Percentiles rank a stretch among this genome's conserved stretches.
Conservation (phyloP, 2,329 filamentous ascomycete species). For the Diaporthe destruens region DNA sequence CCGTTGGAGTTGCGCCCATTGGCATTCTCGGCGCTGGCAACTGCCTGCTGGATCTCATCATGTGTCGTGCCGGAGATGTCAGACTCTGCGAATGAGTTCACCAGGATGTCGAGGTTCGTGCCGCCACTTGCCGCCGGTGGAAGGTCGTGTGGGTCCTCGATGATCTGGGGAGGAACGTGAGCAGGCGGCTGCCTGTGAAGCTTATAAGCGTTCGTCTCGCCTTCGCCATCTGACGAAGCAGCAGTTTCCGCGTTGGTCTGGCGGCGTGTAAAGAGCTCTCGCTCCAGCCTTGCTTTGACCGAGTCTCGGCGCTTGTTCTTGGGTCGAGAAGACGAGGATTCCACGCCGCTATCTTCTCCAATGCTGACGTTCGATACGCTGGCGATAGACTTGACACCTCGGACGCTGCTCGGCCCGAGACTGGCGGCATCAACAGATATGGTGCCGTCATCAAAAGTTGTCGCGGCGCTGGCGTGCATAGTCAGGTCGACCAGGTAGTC, state of each 20-base stretch:
- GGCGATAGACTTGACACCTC: slow-evolving; percentile 89
- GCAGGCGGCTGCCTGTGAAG: slow-evolving; percentile 61
- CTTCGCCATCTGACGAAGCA: slow-evolving; percentile 69
- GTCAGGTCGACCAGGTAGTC: slow-evolving; percentile 98
- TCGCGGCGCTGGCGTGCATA: slow-evolving; percentile 85
- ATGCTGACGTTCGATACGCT: slow-evolving; percentile 83
- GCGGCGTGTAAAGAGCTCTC: slow-evolving; percentile 89
- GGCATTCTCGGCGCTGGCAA: slow-evolving; percentile 72
- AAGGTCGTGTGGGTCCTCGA: slow-evolving; percentile 78
- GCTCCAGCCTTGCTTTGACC: slow-evolving; percentile 86
- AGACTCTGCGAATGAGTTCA: slow-evolving; percentile 81
- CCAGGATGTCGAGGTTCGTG: slow-evolving; percentile 86
- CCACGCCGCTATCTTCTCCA: slow-evolving; percentile 74
- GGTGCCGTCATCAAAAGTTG: slow-evolving; percentile 70
- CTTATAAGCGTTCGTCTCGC: slow-evolving; percentile 63
- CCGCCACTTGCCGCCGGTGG: slow-evolving; percentile 70
- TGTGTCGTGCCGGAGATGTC: slow-evolving; percentile 80
- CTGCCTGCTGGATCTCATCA: slow-evolving; percentile 81
- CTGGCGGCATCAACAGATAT: slow-evolving; percentile 69
- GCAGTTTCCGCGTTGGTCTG: slow-evolving; percentile 74
- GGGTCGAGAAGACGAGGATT: slow-evolving; percentile 73
- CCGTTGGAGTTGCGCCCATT: slow-evolving; percentile 75
- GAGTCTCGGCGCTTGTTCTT: slow-evolving; percentile 81
- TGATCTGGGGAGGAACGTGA: slow-evolving; percentile 65
- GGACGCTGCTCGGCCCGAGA: slow-evolving; percentile 86